These are phyloP conservation scores for Candida buenavistaensis DNA, from an alignment of 1,139 yeast species.

Conservation along the genomic window DNA sequence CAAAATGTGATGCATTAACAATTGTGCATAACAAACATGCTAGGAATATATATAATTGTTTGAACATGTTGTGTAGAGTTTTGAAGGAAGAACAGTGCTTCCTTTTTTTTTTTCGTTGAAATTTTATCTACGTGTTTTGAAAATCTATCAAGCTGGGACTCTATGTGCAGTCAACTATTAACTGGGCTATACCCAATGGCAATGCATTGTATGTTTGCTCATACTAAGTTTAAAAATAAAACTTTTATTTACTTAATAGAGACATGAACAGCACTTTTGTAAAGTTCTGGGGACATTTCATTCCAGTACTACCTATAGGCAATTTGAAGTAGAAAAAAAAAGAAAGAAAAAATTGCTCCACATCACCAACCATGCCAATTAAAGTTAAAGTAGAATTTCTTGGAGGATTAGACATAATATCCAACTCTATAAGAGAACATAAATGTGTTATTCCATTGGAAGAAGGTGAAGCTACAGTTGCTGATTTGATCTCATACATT, in stretches of 20 bases:
- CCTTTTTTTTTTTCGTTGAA: not conserved
- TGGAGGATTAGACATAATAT: slow-evolving; percentile 74
- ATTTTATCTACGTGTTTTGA: not conserved
- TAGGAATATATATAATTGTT: slow-evolving; percentile 11
- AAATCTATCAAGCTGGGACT: too few relatives aligned
- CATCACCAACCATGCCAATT: slow-evolving; percentile 18
- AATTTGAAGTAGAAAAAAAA: not conserved
- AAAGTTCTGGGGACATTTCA: too few relatives aligned
- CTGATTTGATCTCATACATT: slow-evolving; percentile 58
- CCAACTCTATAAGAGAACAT: slow-evolving; percentile 52
- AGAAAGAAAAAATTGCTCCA: slow-evolving; percentile 4
- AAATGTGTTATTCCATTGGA: slow-evolving; percentile 39
- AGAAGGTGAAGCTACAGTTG: slow-evolving; percentile 51
- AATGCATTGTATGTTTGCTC: too few relatives aligned
- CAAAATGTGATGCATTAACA: slow-evolving; percentile 12
- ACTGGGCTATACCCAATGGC: too few relatives aligned
- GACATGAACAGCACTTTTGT: too few relatives aligned
- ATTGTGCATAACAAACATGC: slow-evolving; percentile 12
- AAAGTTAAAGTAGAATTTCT: slow-evolving; percentile 46
- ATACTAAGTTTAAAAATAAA: too few relatives aligned
- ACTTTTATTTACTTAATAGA: too few relatives aligned
- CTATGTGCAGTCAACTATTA: too few relatives aligned
- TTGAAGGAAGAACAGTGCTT: too few relatives aligned
- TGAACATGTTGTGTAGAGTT: slow-evolving; percentile 9
- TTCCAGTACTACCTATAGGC: too few relatives aligned